phyloP scores from a whole-genome alignment of 768 basidiomycete genomes.

The Mycena amicta region DNA sequence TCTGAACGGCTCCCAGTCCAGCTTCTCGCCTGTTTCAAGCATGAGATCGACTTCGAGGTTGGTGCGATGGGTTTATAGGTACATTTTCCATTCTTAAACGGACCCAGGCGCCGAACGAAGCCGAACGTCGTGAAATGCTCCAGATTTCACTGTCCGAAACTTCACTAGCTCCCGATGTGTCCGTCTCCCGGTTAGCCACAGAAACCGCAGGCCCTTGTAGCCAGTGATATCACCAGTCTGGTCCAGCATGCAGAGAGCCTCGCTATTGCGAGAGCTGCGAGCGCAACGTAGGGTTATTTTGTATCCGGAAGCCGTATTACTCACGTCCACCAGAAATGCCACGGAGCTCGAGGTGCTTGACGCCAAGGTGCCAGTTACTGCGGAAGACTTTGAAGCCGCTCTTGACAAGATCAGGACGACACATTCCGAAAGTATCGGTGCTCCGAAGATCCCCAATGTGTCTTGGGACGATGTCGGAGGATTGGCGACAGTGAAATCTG shows the following conservation, averaged over 20 bases:
- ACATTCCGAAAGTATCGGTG: constrained; percentile 93
- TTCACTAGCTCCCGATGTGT: constrained; percentile 73
- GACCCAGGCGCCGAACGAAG: constrained; percentile 81
- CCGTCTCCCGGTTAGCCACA: constrained; percentile 67
- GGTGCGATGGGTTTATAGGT: background rate
- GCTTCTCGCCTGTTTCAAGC: constrained; percentile 79
- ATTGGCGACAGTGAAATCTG: constrained; percentile 80
- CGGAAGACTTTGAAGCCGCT: constrained; percentile 72
- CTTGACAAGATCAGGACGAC: constrained; percentile 71
- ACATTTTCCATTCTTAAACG: no score
- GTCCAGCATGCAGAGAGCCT: constrained; percentile 58
- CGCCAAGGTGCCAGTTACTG: constrained; percentile 48
- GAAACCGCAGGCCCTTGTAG: constrained; percentile 92
- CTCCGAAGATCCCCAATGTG: constrained; percentile 93
- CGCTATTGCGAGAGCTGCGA: constrained; percentile 51
- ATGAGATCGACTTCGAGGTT: constrained; percentile 79
- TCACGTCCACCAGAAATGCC: constrained; percentile 29
- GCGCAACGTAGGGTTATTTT: constrained; percentile 34
- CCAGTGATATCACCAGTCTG: constrained; percentile 76
- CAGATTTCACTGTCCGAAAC: constrained; percentile 41
- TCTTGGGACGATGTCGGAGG: constrained; percentile 99
- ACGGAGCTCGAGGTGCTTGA: constrained; percentile 30
- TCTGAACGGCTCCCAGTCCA: constrained; percentile 62
- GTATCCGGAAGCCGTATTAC: no score
- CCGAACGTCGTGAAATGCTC: constrained; percentile 68